These are phyloP conservation scores for Epichloe sp. DNA, from an alignment of 2,329 filamentous ascomycete genomes.

Conservation along the genomic window DNA sequence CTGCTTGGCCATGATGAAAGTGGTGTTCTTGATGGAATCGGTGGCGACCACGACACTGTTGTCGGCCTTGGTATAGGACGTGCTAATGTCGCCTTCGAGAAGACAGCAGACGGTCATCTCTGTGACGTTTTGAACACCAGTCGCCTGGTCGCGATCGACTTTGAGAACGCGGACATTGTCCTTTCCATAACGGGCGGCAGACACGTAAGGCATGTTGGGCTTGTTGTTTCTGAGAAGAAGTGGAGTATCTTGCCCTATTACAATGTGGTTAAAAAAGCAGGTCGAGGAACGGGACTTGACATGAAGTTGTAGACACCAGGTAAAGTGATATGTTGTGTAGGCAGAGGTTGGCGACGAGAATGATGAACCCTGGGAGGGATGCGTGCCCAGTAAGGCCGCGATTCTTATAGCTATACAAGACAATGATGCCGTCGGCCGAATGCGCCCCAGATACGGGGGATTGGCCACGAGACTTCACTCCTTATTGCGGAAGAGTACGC, in stretches of 20 bases:
- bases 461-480: not conserved
- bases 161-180: conserved; percentile 99
- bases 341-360: no score
- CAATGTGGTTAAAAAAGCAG: not conserved
- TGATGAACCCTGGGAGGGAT: no score
- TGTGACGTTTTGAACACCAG: conserved; percentile 69
- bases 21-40: conserved; percentile 96
- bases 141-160: conserved; percentile 65
- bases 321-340: no score
- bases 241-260: not conserved
- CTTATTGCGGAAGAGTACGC: no score
- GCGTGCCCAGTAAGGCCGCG: no score
- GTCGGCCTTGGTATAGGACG: conserved; percentile 81
- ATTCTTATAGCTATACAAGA: not conserved
- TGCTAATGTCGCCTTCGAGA: conserved; percentile 84
- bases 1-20: conserved; percentile 90
- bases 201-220: conserved; percentile 38
- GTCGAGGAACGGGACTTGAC: no score
- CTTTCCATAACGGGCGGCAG: conserved; percentile 71
- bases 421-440: not conserved
- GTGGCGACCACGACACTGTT: conserved; percentile 94
- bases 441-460: not conserved
- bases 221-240: conserved; percentile 2
- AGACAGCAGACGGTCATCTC: conserved; percentile 94
- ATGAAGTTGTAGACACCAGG: no score